These are phyloP conservation scores for Hericium erinaceus DNA, from an alignment of 768 basidiomycete species.

Conservation along the genomic window DNA sequence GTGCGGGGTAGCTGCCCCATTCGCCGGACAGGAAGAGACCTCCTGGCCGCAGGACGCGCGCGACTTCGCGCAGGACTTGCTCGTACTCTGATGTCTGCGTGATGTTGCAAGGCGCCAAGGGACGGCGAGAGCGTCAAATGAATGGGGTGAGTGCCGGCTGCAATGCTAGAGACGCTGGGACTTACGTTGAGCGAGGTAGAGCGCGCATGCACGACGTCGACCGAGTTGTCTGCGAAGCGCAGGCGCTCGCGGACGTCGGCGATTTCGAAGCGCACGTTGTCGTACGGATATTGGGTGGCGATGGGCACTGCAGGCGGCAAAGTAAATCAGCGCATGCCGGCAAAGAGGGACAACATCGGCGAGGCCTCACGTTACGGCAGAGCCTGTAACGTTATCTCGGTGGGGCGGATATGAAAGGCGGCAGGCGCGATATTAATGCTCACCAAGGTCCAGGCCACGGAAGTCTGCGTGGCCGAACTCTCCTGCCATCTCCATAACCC, in stretches of 20 bases:
- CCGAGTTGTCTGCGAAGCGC: slow-evolving; percentile 41
- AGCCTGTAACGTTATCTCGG: too few species aligned
- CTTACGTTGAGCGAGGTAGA: slow-evolving; percentile 51
- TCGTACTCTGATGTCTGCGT: slow-evolving; percentile 48
- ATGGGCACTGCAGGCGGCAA: slow-evolving; percentile 48
- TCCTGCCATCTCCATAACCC: slow-evolving; percentile 68
- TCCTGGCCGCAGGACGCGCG: slow-evolving; percentile 58
- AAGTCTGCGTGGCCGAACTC: slow-evolving; percentile 58
- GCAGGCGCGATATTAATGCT: slow-evolving; percentile 12
- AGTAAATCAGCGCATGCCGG: background rate
- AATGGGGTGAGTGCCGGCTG: too few species aligned
- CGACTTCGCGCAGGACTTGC: slow-evolving; percentile 44
- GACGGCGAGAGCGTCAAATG: background rate
- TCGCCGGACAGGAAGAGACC: slow-evolving; percentile 64
- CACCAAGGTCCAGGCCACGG: slow-evolving; percentile 71
- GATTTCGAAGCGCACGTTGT: slow-evolving; percentile 59
- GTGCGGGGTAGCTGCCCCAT: slow-evolving; percentile 35
- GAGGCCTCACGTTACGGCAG: too few species aligned
- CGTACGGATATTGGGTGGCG: slow-evolving; percentile 48
- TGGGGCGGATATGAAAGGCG: too few species aligned
- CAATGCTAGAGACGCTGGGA: slow-evolving; percentile 4
- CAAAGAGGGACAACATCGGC: slow-evolving; percentile 2
- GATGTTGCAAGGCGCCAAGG: background rate
- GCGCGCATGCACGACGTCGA: slow-evolving; percentile 65
- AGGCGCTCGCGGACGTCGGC: slow-evolving; percentile 43